Percentiles rank a stretch among this genome's conserved stretches.
phyloP scores from a whole-genome alignment of 257 asterid species.

The Pogostemon cablin region DNA sequence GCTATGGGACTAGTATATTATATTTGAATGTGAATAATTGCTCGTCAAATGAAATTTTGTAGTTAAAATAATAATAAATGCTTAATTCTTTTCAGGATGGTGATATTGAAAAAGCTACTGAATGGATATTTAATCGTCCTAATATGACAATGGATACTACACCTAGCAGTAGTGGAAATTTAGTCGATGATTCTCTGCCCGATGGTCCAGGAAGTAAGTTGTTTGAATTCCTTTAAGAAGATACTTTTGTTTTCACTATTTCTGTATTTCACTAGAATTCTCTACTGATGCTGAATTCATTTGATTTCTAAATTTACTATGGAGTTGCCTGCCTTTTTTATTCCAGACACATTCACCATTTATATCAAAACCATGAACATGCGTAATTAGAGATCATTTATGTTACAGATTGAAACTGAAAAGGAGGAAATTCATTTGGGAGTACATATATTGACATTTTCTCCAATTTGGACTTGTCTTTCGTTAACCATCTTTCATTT shows the following conservation, averaged over 20 bases:
- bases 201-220: slow-evolving; percentile 97
- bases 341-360: slow-evolving; percentile 1
- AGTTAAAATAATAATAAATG: slow-evolving; percentile 1
- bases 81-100: slow-evolving; percentile 60
- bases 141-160: slow-evolving; percentile 55
- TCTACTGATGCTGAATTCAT: slow-evolving; percentile 13
- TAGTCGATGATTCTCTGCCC: slow-evolving; percentile 60
- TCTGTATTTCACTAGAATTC: slow-evolving; percentile 6
- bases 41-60: not conserved
- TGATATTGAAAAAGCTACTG: slow-evolving; percentile 91
- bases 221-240: slow-evolving; percentile 14
- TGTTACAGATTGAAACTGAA: not conserved
- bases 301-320: slow-evolving; percentile 1
- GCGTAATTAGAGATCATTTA: not conserved
- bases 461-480: not conserved
- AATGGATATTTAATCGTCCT: slow-evolving; percentile 88
- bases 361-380: not conserved
- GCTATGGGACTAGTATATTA: not conserved
- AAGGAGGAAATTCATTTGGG: not conserved
- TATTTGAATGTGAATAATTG: not conserved
- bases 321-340: slow-evolving; percentile 13
- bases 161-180: slow-evolving; percentile 55
- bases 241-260: slow-evolving; percentile 14
- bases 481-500: too few species aligned
- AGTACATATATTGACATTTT: not conserved